A percentile compares a stretch with the other conserved stretches of the same genome.
Conservation (phyloP, 2,329 filamentous ascomycete genomes). For the Microdochium paspali region DNA sequence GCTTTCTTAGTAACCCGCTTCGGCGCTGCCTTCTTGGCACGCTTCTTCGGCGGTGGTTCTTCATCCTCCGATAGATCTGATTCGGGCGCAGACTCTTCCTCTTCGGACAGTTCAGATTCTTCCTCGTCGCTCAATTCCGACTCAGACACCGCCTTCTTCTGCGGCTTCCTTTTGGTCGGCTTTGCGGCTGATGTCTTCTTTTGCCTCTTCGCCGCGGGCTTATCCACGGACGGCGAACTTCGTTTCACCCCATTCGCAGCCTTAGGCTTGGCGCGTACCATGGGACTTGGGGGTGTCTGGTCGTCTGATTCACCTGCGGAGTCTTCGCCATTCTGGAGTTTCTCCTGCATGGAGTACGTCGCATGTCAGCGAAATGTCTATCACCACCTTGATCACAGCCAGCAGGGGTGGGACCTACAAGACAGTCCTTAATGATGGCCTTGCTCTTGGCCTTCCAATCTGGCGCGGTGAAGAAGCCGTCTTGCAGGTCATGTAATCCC, state of each 20-base stretch:
- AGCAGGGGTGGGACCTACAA: conserved; percentile 29
- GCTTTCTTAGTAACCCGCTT: background rate
- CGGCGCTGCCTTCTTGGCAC: background rate
- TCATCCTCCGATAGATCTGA: background rate
- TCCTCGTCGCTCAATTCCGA: conserved; percentile 17
- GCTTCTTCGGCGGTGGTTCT: background rate
- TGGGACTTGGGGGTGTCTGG: background rate
- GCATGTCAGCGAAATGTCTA: no score
- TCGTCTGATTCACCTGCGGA: conserved; percentile 2
- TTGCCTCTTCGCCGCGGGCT: conserved; percentile 8
- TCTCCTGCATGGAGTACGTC: conserved; percentile 7
- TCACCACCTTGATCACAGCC: background rate
- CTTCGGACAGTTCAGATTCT: conserved; percentile 12
- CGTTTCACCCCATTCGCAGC: conserved; percentile 22
- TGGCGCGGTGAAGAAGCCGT: conserved; percentile 36
- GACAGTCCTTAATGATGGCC: conserved; percentile 40
- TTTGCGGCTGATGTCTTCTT: conserved; percentile 10
- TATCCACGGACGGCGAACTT: conserved; percentile 17
- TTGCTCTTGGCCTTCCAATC: conserved; percentile 54
- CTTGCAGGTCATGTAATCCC: conserved; percentile 34
- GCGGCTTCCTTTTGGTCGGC: conserved; percentile 19
- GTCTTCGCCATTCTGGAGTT: conserved; percentile 9
- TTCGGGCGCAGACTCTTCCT: conserved; percentile 4
- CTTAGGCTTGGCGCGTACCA: conserved; percentile 8
- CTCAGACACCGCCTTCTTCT: conserved; percentile 9